Evolutionary conservation across 768 basidiomycete species (phyloP), one percentile per base, ranked within the genome.

Genomic region (Lanmaoa pseudosensibilis): DNA sequence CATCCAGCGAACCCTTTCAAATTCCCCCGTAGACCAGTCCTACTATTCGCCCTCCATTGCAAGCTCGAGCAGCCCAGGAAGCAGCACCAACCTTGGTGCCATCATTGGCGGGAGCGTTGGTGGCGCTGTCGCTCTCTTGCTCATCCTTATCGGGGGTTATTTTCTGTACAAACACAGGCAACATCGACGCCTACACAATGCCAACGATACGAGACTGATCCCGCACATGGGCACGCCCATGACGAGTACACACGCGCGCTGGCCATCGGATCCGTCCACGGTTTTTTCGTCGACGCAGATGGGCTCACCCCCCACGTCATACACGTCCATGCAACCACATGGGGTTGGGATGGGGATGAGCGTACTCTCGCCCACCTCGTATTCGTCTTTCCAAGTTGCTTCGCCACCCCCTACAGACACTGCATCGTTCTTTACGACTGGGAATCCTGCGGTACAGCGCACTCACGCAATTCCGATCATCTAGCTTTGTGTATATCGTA

Each of bases 81-180:
- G 23, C 16, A 38, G 13, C 8, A 15, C 33, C 4, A 38, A 67
- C 44, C 11, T 63, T 7, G 59, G 61, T 32, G 68, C 56, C 21
- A 68, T 69, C 27, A 30, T 69, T 6, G 68, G 68, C 0, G 65
- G 63, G 5, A 55, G 55, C 16, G 37, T 69, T 1, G 70, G 68
- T 4, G 55, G 67, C 16, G 46, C 30, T 7, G 44, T 36, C 10
- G 60, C 21, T 25, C n/a, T 72, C 21, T 32, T 67, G 36, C 33
- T 68, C 45, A 37, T 69, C 13, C 30, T 57, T 15, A 2, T 60
- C 6, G 64, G 65, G 8, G 49, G 58, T 9, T 67, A 51, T 41
- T 25, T 62, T 23, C 15, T 71, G 44, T 67, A 55, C 41, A 64
- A 18, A 34, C 58, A 47, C 5, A 27, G 27, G 27, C 27, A 27